phyloP scores from a whole-genome alignment of 2,329 filamentous ascomycete genomes.

The Cytospora leucostoma region DNA sequence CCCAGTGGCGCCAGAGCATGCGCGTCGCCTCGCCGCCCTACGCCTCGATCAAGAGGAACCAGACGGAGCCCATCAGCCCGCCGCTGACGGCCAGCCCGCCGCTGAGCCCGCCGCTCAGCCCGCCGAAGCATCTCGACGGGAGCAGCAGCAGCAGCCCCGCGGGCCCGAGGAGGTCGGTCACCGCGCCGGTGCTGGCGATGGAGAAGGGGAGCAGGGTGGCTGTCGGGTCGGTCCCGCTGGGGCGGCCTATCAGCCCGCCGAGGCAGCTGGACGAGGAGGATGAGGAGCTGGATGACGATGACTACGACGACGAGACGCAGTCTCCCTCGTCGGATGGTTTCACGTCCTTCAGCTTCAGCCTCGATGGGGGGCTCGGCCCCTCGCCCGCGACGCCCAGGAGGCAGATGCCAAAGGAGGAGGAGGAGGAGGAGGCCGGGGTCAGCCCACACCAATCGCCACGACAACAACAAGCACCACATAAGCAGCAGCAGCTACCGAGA shows the following conservation, averaged over 20 bases:
- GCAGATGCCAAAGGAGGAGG: not conserved
- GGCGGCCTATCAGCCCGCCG: constrained; percentile 24
- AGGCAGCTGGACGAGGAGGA: not conserved
- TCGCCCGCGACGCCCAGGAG: not conserved
- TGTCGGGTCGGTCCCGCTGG: not conserved
- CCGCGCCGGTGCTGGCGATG: constrained; percentile 17
- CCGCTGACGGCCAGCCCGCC: constrained; percentile 25
- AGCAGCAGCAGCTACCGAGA: not conserved
- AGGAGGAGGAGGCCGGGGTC: constrained; percentile 1
- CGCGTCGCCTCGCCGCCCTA: constrained; percentile 26
- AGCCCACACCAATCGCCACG: constrained; percentile 15
- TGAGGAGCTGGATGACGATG: not conserved
- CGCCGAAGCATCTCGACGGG: not conserved
- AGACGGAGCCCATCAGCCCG: constrained; percentile 24
- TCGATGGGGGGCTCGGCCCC: not conserved
- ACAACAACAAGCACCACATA: not conserved
- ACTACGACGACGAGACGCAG: not conserved
- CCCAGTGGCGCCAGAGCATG: constrained; percentile 27
- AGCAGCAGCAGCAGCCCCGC: constrained; percentile 1
- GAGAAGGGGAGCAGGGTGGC: constrained; percentile 9
- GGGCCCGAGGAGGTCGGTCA: constrained; percentile 22
- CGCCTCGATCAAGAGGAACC: constrained; percentile 13
- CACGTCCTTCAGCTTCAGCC: constrained; percentile 19
- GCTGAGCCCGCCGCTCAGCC: constrained; percentile 22
- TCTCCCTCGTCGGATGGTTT: constrained; percentile 13